Percentiles rank a stretch among this genome's conserved stretches.
Conservation (phyloP, 2,329 filamentous ascomycete genomes). For the Pseudofabraea citricarpa region DNA sequence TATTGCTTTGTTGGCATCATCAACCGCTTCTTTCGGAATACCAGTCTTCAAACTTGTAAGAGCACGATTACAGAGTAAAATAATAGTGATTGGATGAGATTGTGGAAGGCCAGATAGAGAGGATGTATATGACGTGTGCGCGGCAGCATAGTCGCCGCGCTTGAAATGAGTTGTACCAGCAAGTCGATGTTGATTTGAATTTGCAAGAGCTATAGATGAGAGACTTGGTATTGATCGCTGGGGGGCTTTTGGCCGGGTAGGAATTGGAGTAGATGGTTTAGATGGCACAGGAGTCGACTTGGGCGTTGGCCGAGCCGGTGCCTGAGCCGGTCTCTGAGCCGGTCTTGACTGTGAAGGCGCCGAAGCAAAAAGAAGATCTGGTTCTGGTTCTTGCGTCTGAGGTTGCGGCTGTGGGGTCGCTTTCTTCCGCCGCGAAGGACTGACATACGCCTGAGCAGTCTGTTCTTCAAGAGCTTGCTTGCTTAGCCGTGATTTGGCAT, state of each 20-base stretch:
- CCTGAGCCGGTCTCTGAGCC: constrained; percentile 25
- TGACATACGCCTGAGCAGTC: constrained; percentile 78
- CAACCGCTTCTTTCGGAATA: constrained; percentile 80
- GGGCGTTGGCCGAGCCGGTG: constrained; percentile 28
- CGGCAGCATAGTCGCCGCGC: constrained; percentile 83
- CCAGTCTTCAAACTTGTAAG: constrained; percentile 88
- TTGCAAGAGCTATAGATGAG: constrained; percentile 63
- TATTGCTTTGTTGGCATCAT: constrained; percentile 78
- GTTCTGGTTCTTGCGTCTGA: constrained; percentile 39
- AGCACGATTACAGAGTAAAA: constrained; percentile 89
- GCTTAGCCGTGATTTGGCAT: constrained; percentile 59
- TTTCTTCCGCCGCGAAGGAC: constrained; percentile 76
- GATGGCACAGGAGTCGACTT: constrained; percentile 35
- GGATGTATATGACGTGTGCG: constrained; percentile 75
- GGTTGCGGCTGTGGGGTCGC: constrained; percentile 34
- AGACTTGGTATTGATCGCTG: constrained; percentile 55
- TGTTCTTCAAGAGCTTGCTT: constrained; percentile 76
- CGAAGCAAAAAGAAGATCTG: constrained; percentile 58
- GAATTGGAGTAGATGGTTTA: constrained; percentile 38
- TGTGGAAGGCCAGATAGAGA: constrained; percentile 72
- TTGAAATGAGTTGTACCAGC: constrained; percentile 89
- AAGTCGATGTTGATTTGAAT: constrained; percentile 72
- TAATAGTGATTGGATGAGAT: constrained; percentile 76
- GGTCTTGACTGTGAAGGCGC: constrained; percentile 13
- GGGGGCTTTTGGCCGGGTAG: constrained; percentile 40